Conservation (phyloP, 441 rosid genomes). For the Erodium texanum region DNA sequence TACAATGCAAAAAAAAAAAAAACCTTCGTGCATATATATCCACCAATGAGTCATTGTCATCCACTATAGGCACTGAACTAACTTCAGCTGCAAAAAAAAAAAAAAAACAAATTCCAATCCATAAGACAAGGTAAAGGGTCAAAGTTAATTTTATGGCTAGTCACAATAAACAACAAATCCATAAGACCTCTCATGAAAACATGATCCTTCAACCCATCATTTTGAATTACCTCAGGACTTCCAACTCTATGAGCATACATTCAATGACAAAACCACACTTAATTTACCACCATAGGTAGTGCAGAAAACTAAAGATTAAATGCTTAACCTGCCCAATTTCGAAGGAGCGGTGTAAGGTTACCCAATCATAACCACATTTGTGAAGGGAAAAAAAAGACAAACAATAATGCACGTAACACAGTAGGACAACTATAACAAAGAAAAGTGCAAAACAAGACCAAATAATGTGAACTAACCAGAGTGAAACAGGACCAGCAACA, state of each 20-base stretch:
- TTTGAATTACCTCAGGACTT: neutral
- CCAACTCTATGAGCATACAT: neutral
- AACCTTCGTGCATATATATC: conserved; percentile 95
- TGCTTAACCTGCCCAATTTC: neutral
- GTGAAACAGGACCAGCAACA: neutral
- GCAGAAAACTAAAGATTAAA: neutral
- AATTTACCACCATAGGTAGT: neutral
- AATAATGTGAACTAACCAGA: neutral
- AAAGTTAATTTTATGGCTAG: neutral
- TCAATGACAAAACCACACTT: neutral
- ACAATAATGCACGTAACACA: neutral
- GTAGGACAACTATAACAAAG: neutral
- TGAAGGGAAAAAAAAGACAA: neutral
- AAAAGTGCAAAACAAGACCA: neutral
- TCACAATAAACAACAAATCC: neutral
- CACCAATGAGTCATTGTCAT: conserved; percentile 84
- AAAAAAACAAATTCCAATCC: conserved; percentile 3
- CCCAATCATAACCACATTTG: neutral
- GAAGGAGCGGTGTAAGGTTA: neutral
- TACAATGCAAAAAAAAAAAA: neutral
- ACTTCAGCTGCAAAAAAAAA: conserved; percentile 57
- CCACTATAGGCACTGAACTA: conserved; percentile 93
- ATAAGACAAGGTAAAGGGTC: neutral
- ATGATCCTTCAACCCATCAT: neutral
- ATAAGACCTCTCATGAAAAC: neutral